phyloP scores from a whole-genome alignment of 352 stramenopile genomes.

The Phytophthora podocarpi region DNA sequence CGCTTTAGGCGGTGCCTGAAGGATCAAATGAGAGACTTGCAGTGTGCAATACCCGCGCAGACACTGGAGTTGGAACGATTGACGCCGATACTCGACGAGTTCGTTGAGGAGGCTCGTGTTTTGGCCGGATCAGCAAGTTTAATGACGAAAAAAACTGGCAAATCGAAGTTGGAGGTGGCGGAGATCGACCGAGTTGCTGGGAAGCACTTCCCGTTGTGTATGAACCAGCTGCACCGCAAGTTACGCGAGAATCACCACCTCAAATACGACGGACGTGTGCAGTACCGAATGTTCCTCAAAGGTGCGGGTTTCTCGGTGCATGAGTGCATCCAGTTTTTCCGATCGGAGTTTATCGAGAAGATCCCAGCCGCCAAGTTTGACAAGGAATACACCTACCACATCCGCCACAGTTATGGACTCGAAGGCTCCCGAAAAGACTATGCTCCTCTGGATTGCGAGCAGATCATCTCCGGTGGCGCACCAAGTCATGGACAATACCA shows the following conservation, averaged over 20 bases:
- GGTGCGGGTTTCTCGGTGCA: conserved; percentile 79
- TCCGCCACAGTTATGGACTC: conserved; percentile 87
- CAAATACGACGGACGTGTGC: conserved; percentile 85
- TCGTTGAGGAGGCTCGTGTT: conserved; percentile 40
- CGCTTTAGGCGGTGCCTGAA: conserved; percentile 43
- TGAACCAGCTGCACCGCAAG: conserved; percentile 76
- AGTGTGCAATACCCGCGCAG: conserved; percentile 47
- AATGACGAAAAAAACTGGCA: conserved; percentile 5
- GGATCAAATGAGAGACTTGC: conserved; percentile 47
- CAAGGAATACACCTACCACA: conserved; percentile 86
- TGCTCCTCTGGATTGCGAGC: conserved; percentile 53
- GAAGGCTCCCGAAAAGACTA: conserved; percentile 83
- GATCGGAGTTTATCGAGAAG: conserved; percentile 66
- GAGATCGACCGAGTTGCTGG: conserved; percentile 76
- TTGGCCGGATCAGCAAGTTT: conserved; percentile 14
- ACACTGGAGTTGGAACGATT: conserved; percentile 42
- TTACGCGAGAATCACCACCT: conserved; percentile 80
- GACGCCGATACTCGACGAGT: conserved; percentile 37
- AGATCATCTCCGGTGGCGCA: conserved; percentile 53
- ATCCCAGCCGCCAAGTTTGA: conserved; percentile 76
- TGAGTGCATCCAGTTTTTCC: conserved; percentile 81
- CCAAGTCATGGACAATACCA: conserved; percentile 77
- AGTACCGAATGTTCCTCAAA: conserved; percentile 89
- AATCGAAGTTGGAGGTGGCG: conserved; percentile 17
- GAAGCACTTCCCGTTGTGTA: conserved; percentile 81